A percentile compares a stretch with the other conserved stretches of the same genome.
Evolutionary conservation across 306 rosid species (phyloP).

Genomic region (Cicer judaicum): DNA sequence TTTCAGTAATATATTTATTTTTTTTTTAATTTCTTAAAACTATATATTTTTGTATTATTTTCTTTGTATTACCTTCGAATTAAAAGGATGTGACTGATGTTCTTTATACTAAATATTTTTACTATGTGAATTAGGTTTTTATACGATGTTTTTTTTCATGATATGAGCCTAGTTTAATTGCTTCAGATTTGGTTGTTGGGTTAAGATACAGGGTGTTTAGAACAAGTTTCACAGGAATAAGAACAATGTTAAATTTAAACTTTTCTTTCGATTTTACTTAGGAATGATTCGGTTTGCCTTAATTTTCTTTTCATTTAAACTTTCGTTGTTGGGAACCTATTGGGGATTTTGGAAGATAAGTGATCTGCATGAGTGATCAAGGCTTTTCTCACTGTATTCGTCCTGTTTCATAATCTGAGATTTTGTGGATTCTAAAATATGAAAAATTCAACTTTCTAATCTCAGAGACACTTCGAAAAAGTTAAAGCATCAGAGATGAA

Average conservation of each 20-base stretch:
- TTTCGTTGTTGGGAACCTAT: not conserved
- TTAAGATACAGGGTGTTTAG: not conserved
- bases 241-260: no score
- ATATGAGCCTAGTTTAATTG: not conserved
- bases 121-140: not conserved
- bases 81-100: not conserved
- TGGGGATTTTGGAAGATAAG: not conserved
- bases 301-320: not conserved
- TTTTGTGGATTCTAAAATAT: not conserved
- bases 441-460: not conserved
- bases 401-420: no score
- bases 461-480: constrained; percentile 55
- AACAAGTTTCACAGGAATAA: not conserved
- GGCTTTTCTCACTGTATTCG: no score
- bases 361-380: not conserved
- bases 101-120: not conserved
- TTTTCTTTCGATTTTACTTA: not conserved
- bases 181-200: not conserved
- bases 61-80: not conserved
- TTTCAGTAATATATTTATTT: not conserved
- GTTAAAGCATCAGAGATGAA: constrained; percentile 75
- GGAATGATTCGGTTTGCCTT: not conserved
- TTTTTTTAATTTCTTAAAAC: not conserved
- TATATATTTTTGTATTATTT: not conserved
- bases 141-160: not conserved